Evolutionary conservation across 805 yeast species (phyloP), one percentile per base, ranked within the genome.

Genomic region (Ogataea paradorogensis): DNA sequence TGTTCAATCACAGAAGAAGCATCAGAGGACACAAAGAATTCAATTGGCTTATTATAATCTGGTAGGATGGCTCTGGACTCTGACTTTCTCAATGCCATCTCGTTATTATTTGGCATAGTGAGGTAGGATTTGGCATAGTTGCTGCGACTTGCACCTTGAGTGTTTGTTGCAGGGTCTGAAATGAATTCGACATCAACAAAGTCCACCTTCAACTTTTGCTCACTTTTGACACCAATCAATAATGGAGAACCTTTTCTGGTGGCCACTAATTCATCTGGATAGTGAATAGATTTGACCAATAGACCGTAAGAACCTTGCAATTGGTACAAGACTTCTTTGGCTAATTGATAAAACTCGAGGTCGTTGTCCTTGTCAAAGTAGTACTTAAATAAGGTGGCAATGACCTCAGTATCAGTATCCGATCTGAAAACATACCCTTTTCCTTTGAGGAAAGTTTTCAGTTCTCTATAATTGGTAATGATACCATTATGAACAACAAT

Each of bases 161-260:
- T 61, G 27, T 56, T 58, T 15, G 63, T 67, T 16, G 69, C 66
- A 43, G 65, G 66, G 51, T 85, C 95, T 30, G 56, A 46, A 29
- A 95, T 93, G 73, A 91, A 93, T 68, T 93, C 99, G 40, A 93
- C 96, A 63, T 93, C 99, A 41, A 93, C 98, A 59, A 93, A 90
- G 65, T 93, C 99, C 51, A 91, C 97, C 70, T 91, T 93, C 65
- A 93, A 79, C 63, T 89, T 91, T 65, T 80, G 84, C 61, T 90
- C 95, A 37, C 97, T 87, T 72, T 89, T 93, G 52, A 93, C 98
- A 69, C 99, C 99, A 50, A 93, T 87, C 58, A 93, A 77, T 61
- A 93, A 73, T 15, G 99, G 99, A 34, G 98, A 90, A 58, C 99
- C 99, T 67, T 90, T 93, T 73, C 98, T 85, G 31, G 97, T 89